These are phyloP conservation scores for Neltuma alba DNA, from an alignment of 306 rosid genomes.

Conservation along the genomic window DNA sequence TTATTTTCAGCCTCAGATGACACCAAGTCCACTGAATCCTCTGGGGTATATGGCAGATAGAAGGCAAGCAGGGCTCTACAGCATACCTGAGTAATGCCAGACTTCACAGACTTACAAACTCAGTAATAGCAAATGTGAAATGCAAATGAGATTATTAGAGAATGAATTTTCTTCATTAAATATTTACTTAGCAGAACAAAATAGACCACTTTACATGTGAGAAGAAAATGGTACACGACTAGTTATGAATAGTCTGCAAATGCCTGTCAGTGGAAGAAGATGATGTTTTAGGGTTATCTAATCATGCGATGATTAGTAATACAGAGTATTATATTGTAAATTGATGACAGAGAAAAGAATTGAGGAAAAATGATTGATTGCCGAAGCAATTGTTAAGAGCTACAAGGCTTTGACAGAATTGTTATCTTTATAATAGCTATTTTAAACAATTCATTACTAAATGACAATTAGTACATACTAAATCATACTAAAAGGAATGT, in stretches of 20 bases:
- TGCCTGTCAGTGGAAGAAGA: background rate
- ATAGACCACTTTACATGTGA: background rate
- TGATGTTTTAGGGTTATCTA: background rate
- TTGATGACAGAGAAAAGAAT: too few relatives aligned
- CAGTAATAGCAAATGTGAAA: constrained; percentile 4
- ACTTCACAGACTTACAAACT: constrained; percentile 1
- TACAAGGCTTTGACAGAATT: too few relatives aligned
- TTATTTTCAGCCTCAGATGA: constrained; percentile 51
- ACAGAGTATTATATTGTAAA: background rate
- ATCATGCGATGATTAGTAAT: background rate
- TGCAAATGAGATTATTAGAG: background rate
- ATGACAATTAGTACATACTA: background rate
- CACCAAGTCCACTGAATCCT: constrained; percentile 35
- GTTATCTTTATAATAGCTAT: background rate
- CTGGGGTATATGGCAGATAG: constrained; percentile 35
- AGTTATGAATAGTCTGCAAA: background rate
- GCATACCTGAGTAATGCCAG: constrained; percentile 46
- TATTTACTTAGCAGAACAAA: background rate
- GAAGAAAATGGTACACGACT: constrained; percentile 11
- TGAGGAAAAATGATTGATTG: background rate
- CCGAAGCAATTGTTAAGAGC: background rate
- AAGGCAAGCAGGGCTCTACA: constrained; percentile 35
- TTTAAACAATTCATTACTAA: too few relatives aligned
- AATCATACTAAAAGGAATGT: background rate
- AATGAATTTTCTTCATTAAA: background rate